These are phyloP conservation scores for Elsinoe necatrix DNA, from an alignment of 2,329 filamentous ascomycete genomes.

Conservation along the genomic window DNA sequence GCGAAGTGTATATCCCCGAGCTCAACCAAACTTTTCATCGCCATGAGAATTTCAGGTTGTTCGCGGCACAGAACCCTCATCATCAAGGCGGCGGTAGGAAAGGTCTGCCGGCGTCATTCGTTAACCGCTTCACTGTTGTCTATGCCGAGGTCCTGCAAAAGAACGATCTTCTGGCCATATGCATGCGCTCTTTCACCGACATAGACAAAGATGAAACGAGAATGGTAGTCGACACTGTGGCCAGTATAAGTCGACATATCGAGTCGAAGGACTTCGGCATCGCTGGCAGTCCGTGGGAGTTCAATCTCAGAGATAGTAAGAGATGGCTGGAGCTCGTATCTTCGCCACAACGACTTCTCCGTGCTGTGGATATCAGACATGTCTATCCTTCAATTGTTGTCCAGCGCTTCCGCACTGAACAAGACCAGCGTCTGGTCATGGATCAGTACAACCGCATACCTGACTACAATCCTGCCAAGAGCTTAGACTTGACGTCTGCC, in stretches of 20 bases:
- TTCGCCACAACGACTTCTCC: slow-evolving; percentile 52
- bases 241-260: slow-evolving; percentile 60
- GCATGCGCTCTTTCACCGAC: slow-evolving; percentile 63
- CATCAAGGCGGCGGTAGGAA: slow-evolving; percentile 94
- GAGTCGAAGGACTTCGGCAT: slow-evolving; percentile 46
- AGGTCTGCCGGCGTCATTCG: slow-evolving; percentile 87
- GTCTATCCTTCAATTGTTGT: slow-evolving; percentile 75
- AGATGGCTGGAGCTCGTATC: slow-evolving; percentile 73
- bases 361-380: slow-evolving; percentile 54
- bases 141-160: slow-evolving; percentile 85
- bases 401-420: slow-evolving; percentile 72
- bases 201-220: slow-evolving; percentile 49
- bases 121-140: slow-evolving; percentile 96
- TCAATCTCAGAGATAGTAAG: slow-evolving; percentile 83
- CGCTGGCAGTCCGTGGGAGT: slow-evolving; percentile 78
- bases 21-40: slow-evolving; percentile 88
- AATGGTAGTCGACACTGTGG: slow-evolving; percentile 71
- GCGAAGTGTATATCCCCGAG: slow-evolving; percentile 91
- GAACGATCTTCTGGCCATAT: slow-evolving; percentile 75
- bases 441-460: slow-evolving; percentile 28
- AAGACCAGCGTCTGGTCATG: slow-evolving; percentile 58
- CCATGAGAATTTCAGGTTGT: slow-evolving; percentile 84
- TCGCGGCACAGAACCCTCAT: slow-evolving; percentile 95
- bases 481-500: slow-evolving; percentile 52
- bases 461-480: too few relatives aligned